A percentile compares a stretch with the other conserved stretches of the same genome.
Evolutionary conservation across 2,329 filamentous ascomycete genomes (phyloP).

Genomic region (Escovopsis sp.): DNA sequence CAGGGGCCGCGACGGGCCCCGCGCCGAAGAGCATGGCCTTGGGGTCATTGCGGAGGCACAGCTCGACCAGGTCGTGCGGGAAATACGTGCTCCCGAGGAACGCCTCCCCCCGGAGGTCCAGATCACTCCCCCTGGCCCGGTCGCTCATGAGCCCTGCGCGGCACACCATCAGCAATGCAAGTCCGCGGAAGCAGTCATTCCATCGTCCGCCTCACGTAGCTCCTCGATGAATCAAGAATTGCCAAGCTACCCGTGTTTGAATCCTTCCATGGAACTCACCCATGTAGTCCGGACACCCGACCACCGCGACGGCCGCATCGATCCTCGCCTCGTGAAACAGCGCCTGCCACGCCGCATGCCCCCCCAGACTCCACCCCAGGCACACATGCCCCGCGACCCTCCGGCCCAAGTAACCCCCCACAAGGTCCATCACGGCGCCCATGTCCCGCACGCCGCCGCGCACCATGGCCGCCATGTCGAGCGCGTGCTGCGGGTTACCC

Average conservation of each 20-base stretch:
- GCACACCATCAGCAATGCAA: too few relatives aligned
- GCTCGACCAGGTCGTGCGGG: constrained; percentile 49
- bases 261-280: constrained; percentile 29
- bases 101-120: constrained; percentile 36
- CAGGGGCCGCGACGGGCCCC: constrained; percentile 18
- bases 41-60: constrained; percentile 56
- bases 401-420: constrained; percentile 53
- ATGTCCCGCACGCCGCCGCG: constrained; percentile 63
- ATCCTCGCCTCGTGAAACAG: constrained; percentile 67
- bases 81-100: constrained; percentile 74
- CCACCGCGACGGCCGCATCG: constrained; percentile 61
- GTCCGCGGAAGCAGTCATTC: background rate
- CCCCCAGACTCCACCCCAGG: constrained; percentile 73
- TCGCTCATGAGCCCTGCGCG: constrained; percentile 51
- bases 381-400: constrained; percentile 52
- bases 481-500: constrained; percentile 69
- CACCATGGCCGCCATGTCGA: constrained; percentile 80
- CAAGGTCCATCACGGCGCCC: constrained; percentile 57
- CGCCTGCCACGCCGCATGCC: constrained; percentile 75
- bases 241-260: too few relatives aligned
- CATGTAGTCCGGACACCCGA: constrained; percentile 82
- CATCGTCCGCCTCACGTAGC: background rate
- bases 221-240: background rate
- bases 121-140: constrained; percentile 54
- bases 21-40: constrained; percentile 56